Base-by-base conservation (phyloP, 169 alveolate genomes). In the Eimeria praecox region DNA sequence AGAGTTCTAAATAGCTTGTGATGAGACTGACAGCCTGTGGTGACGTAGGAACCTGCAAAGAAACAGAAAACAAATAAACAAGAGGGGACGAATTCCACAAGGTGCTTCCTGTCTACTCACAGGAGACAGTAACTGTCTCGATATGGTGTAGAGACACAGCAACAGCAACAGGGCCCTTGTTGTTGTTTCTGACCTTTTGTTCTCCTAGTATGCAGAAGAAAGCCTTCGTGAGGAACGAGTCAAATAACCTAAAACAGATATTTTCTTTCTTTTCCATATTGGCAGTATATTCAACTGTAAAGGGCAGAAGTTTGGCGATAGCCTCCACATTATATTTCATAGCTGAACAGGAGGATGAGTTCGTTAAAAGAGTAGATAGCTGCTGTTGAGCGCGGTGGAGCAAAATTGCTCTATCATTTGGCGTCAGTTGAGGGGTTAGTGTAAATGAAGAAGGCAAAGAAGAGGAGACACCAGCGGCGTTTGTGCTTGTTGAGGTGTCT, bases 281-380 rank as follows among this genome's bases (percentile, higher is more conserved):
- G n/a, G 38, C n/a, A 40, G 38, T 90, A 40, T 56, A 52, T 42
- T 90, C 95, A 46, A 33, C 24, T 12, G 78, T n/a, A 24, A 52
- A 90, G 9, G 95, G 95, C 88, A 80, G 27, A 24, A 90, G 80
- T 12, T 35, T 54, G 49, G 66, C 18, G 6, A 90, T 73, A 30
- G 90, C 95, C 18, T 90, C 90, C 22, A 90, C 14, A 44, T 90
- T 90, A 80, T 73, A 90, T 20, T 59, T 30, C 56, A 73, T 10
- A 12, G 95, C 95, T 35, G 24, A 9, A 42, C 95, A 90, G n/a
- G 95, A 56, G 10, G 49, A 38, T 6, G 75, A 9, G 52, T 30
- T 83, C 0, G 1, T 24, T 35, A 83, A 49, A 16, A 46, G 46
- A 20, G 33, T 27, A 27, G 8, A 9, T 46, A 83, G 75, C 73